Evolutionary conservation across 2,329 filamentous ascomycete genomes (phyloP).

Genomic region (Massarina eburnea): DNA sequence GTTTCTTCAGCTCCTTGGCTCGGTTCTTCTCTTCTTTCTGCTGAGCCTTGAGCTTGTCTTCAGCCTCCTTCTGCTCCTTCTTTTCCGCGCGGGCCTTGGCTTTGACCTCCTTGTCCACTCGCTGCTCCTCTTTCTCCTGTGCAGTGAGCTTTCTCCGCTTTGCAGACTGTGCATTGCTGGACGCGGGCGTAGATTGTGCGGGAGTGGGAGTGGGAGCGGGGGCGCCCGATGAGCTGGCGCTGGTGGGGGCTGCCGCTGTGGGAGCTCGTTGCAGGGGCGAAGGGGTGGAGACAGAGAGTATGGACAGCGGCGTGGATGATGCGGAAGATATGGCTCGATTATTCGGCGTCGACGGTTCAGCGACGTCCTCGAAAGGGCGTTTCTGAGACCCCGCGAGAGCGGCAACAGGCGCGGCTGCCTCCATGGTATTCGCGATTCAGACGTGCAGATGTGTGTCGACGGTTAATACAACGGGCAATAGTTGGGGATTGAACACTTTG

Average conservation of each 20-base stretch:
- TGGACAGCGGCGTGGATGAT: conserved; percentile 33
- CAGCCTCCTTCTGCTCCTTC: conserved; percentile 37
- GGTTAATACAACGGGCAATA: background rate
- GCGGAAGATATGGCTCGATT: conserved; percentile 27
- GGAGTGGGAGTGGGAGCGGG: conserved; percentile 6
- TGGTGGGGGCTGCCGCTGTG: conserved; percentile 17
- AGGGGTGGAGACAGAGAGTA: conserved; percentile 33
- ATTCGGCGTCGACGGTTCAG: conserved; percentile 29
- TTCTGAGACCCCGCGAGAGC: conserved; percentile 29
- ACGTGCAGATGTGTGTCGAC: background rate
- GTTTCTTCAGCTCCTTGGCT: conserved; percentile 51
- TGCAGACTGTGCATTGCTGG: conserved; percentile 31
- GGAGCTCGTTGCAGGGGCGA: conserved; percentile 27
- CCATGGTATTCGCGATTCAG: conserved; percentile 23
- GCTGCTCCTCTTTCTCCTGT: conserved; percentile 46
- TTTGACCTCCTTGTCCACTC: conserved; percentile 42
- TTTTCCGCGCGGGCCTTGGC: conserved; percentile 37
- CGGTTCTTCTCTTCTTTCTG: conserved; percentile 44
- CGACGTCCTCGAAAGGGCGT: conserved; percentile 34
- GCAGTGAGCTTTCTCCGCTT: conserved; percentile 48
- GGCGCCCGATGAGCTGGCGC: background rate
- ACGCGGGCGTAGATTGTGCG: conserved; percentile 12
- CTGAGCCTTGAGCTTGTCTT: conserved; percentile 40
- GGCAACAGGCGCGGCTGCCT: conserved; percentile 22
- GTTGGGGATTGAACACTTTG: conserved; percentile 1